Evolutionary conservation across 2,329 filamentous ascomycete species (phyloP).

Genomic region (Botryotinia globosa): DNA sequence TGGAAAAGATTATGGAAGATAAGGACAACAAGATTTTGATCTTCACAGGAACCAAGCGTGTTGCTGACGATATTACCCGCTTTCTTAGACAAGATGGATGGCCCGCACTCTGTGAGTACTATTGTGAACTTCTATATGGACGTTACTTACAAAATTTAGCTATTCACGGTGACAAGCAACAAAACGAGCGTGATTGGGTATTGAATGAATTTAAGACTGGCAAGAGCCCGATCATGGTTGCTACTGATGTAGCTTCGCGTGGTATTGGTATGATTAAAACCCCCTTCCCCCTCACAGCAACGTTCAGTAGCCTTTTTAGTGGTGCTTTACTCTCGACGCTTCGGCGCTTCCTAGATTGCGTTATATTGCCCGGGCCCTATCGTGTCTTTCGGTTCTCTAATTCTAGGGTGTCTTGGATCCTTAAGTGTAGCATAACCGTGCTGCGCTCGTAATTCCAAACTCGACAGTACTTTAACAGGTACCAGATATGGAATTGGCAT

Average conservation of each 20-base stretch:
- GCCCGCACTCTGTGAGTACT: conserved; percentile 83
- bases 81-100: conserved; percentile 97
- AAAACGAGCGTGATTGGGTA: conserved; percentile 99
- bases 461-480: conserved; percentile 62
- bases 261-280: conserved; percentile 97
- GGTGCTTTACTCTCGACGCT: conserved; percentile 90
- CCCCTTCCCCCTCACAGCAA: conserved; percentile 50
- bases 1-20: conserved; percentile 97
- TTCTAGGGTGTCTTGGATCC: conserved; percentile 84
- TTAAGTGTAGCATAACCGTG: conserved; percentile 63
- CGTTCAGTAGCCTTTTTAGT: conserved; percentile 57
- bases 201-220: conserved; percentile 99
- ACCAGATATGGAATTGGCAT: conserved; percentile 75
- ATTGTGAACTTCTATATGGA: conserved; percentile 45
- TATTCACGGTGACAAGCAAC: conserved; percentile 98
- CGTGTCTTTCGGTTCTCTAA: conserved; percentile 79
- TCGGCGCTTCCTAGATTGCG: conserved; percentile 84
- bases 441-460: conserved; percentile 75
- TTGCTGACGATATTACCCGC: conserved; percentile 95
- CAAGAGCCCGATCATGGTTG: conserved; percentile 99
- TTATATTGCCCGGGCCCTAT: conserved; percentile 87
- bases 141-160: conserved; percentile 56
- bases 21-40: conserved; percentile 93
- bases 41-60: conserved; percentile 90
- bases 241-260: conserved; percentile 98